Evolutionary conservation across 768 basidiomycete genomes (phyloP), one percentile per base, ranked within the genome.

Genomic region (Trametes coccinea): DNA sequence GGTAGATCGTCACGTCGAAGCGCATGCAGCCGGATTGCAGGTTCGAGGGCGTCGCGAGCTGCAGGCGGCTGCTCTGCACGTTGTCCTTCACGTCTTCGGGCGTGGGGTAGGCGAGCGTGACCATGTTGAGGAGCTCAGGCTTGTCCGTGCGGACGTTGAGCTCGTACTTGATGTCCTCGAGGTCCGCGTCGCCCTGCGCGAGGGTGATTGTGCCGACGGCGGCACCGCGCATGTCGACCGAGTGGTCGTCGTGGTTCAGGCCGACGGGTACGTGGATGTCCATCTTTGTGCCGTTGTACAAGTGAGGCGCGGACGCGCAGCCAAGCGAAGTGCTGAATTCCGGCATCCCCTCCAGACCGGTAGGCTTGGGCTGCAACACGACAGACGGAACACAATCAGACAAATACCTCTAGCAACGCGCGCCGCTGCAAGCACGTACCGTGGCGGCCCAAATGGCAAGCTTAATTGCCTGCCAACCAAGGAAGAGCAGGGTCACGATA

Each of bases 331-430:
- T 77, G 70, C 82, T 79, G 73, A 79, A 86, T 30, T 70, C 76
- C 0, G 85, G 85, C 79, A 85, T 82, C n/a, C 72, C 69, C 65
- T 86, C 84, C 5, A 85, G 72, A 10, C 82, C 82, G 41, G 81
- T 81, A 1, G 80, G 79, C 0, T 76, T 67, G 40, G 79, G 78
- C 84, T 85, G 37, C 5, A 63, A 58, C n/a, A 37, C 14, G 5
- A 30, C 11, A 30, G 37, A 44, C 31, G 40, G 16, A 11, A 16
- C 39, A n/a, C 48, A 37, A 60, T 54, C 46, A 47, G 16, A 29
- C 22, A 17, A 40, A 56, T 17, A 22, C 8, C 17, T 4, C 6
- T 29, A 5, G 2, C 4, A 30, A 2, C 10, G n/a, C 13, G 14
- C 41, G 5, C 22, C 5, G 27, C 14, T 27, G 50, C 31, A 33